A percentile compares a stretch with the other conserved stretches of the same genome.
Conservation (phyloP, 192 early-diverging fungal genomes). For the Rhizophagus clarus region DNA sequence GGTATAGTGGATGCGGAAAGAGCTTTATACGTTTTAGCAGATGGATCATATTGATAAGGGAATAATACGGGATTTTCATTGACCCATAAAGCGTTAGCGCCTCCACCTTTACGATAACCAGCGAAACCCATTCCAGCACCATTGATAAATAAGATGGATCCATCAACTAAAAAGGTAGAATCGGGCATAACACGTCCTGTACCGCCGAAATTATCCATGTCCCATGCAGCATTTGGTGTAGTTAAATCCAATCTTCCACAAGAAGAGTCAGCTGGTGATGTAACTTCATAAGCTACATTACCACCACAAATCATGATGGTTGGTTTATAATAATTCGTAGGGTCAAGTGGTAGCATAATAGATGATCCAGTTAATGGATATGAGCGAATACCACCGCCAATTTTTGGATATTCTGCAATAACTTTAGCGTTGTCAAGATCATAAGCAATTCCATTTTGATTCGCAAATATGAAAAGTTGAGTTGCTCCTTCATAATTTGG, state of each 20-base stretch:
- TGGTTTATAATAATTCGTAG: constrained; percentile 55
- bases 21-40: constrained; percentile 38
- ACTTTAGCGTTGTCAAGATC: constrained; percentile 24
- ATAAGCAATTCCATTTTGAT: constrained; percentile 39
- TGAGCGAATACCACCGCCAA: constrained; percentile 45
- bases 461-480: constrained; percentile 42
- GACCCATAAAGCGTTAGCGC: constrained; percentile 7
- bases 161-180: constrained; percentile 53
- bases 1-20: constrained; percentile 51
- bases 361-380: constrained; percentile 61
- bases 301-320: constrained; percentile 66
- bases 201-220: constrained; percentile 41
- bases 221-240: constrained; percentile 48
- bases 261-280: constrained; percentile 40
- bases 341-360: constrained; percentile 56
- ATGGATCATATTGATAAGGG: constrained; percentile 60
- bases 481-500: constrained; percentile 38
- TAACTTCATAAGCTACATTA: constrained; percentile 39
- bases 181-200: constrained; percentile 51
- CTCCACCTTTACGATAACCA: constrained; percentile 44
- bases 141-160: constrained; percentile 55
- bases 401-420: constrained; percentile 45
- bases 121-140: constrained; percentile 56
- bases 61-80: constrained; percentile 51
- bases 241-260: constrained; percentile 52